Conservation (phyloP, 2,329 filamentous ascomycete species). For the Aspergillus sp. region DNA sequence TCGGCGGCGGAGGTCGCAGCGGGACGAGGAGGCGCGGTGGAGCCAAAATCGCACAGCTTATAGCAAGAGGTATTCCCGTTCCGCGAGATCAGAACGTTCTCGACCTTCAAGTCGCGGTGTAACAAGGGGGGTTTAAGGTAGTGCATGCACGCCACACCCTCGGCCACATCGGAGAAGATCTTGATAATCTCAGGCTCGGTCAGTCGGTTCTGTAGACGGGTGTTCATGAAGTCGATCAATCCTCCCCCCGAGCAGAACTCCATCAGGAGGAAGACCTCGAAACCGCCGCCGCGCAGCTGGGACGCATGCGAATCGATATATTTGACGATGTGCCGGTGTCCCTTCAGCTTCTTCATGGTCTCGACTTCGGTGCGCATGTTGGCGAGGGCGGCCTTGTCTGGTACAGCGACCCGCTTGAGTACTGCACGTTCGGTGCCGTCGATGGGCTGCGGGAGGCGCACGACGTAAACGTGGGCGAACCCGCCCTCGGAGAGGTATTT, state of each 20-base stretch:
- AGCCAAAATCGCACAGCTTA: slow-evolving; percentile 98
- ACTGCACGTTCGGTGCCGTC: slow-evolving; percentile 80
- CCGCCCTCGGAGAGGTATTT: slow-evolving; percentile 98
- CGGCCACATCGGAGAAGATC: slow-evolving; percentile 91
- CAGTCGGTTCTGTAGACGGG: slow-evolving; percentile 87
- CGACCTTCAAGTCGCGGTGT: slow-evolving; percentile 94
- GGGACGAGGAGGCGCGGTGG: slow-evolving; percentile 76
- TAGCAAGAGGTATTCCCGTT: slow-evolving; percentile 69
- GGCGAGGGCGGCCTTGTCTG: slow-evolving; percentile 89
- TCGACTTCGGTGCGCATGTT: slow-evolving; percentile 98
- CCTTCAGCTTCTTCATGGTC: slow-evolving; percentile 99
- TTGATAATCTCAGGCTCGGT: slow-evolving; percentile 96
- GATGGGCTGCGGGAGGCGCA: slow-evolving; percentile 75
- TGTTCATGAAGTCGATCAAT: slow-evolving; percentile 99
- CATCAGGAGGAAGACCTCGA: slow-evolving; percentile 98
- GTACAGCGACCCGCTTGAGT: slow-evolving; percentile 91
- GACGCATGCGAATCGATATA: slow-evolving; percentile 99
- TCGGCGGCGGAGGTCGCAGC: slow-evolving; percentile 85
- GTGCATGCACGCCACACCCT: slow-evolving; percentile 98
- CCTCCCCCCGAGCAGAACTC: slow-evolving; percentile 94
- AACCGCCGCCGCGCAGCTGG: slow-evolving; percentile 86
- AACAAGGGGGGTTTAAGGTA: slow-evolving; percentile 92
- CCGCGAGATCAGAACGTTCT: slow-evolving; percentile 88
- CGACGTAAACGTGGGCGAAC: slow-evolving; percentile 97
- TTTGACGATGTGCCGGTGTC: slow-evolving; percentile 91